Evolutionary conservation across 768 basidiomycete species (phyloP), one percentile per base, ranked within the genome.

Genomic region (Serendipita sp.): DNA sequence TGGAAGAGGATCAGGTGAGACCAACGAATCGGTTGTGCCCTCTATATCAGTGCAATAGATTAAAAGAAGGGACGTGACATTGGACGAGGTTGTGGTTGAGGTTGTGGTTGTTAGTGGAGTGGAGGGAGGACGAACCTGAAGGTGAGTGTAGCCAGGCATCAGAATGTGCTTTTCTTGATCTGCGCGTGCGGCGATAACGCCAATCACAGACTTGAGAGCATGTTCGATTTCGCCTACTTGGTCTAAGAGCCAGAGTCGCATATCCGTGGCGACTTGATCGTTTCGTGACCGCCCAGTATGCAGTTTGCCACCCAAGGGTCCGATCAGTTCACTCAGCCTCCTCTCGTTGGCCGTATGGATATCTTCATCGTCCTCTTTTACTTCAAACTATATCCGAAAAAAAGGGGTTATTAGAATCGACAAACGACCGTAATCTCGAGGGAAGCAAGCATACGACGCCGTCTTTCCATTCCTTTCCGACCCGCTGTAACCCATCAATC

Each of bases 271-370:
- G 67, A 97, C 95, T 73, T 99, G 96, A 73, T 99, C 96, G 74
- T 99, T 99, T 64, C 96, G 83, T 62, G 92, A 95, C 66, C 96
- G 84, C 34, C 96, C 96, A 0, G 96, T 99, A 72, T 99, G 96
- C 47, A 99, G 79, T 75, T 98, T 99, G 2, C 96, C 96, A 3
- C 91, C 93, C 15, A 91, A 82, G 13, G 89, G 79, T 0, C 96
- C 96, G 64, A 98, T 91, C 63, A 99, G 76, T 76, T 99, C 95
- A 67, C 85, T 89, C 68, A 99, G 75, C 46, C 96, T 83, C 54
- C 96, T 85, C 73, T 99, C 96, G 71, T 98, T 99, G 64, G 96
- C 96, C 11, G 96, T 99, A 74, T 98, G 95, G 66, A 99, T 98
- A 71, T 99, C 96, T 71, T 99, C 96, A 70, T 99, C 96, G 69